Conservation (phyloP, 208 protist genomes). For the Acanthamoeba quina region DNA sequence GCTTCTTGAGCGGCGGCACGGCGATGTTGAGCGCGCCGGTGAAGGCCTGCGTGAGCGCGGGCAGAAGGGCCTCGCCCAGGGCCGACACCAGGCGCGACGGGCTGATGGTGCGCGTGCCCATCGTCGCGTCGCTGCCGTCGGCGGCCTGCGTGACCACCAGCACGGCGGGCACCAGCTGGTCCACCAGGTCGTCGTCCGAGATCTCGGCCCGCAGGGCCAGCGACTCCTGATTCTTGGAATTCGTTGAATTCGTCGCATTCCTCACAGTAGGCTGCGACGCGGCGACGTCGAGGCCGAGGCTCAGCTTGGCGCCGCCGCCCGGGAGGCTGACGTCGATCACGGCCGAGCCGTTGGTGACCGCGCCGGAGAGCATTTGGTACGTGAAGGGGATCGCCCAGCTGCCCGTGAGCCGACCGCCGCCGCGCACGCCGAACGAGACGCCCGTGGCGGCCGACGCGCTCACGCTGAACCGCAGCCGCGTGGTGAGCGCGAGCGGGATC, state of each 20-base stretch:
- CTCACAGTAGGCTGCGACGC: neutral
- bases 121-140: neutral
- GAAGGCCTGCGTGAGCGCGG: constrained; percentile 9
- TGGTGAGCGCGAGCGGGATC: neutral
- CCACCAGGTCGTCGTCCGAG: neutral
- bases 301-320: neutral
- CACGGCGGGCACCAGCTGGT: neutral
- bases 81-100: neutral
- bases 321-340: neutral
- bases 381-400: constrained; percentile 14
- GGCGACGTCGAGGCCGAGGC: neutral
- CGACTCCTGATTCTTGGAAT: neutral
- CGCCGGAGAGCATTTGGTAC: constrained; percentile 11
- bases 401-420: neutral
- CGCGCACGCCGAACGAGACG: neutral
- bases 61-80: neutral
- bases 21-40: neutral
- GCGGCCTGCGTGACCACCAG: neutral
- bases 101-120: neutral
- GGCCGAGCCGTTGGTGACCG: neutral
- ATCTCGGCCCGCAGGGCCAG: neutral
- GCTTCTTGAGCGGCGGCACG: neutral
- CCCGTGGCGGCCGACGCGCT: neutral
- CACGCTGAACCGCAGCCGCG: constrained; percentile 6
- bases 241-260: too few relatives aligned